A percentile compares a stretch with the other conserved stretches of the same genome.
phyloP scores from a whole-genome alignment of 139 green algal species.

The Tetratostichococcus sp. region DNA sequence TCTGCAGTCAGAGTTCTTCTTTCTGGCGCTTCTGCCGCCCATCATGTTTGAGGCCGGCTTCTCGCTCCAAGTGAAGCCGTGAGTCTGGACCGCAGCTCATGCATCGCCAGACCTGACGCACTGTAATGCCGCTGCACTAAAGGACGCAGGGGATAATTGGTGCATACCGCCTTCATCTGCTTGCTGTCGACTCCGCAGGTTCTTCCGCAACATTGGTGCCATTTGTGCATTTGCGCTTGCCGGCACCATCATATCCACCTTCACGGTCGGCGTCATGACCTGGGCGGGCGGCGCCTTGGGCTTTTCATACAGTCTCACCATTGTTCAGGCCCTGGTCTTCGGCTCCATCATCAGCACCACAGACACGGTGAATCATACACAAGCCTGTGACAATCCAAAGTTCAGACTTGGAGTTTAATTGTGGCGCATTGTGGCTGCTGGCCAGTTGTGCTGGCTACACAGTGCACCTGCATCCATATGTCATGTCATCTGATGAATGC shows the following conservation, averaged over 20 bases:
- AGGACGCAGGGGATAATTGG: too few relatives aligned
- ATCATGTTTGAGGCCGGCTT: conserved; percentile 85
- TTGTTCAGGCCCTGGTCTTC: conserved; percentile 45
- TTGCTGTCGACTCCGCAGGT: conserved; percentile 19
- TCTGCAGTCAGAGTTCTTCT: conserved; percentile 60
- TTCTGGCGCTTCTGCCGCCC: conserved; percentile 69
- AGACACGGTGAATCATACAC: conserved; percentile 33
- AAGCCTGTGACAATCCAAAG: too few relatives aligned
- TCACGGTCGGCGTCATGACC: conserved; percentile 7
- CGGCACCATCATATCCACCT: conserved; percentile 46
- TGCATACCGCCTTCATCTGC: background rate
- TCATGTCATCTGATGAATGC: too few relatives aligned
- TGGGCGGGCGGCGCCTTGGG: conserved; percentile 32
- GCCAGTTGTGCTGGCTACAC: too few relatives aligned
- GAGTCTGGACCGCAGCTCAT: background rate
- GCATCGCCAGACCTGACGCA: too few relatives aligned
- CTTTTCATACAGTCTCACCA: conserved; percentile 30
- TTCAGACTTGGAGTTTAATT: too few relatives aligned
- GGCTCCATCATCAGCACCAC: conserved; percentile 56
- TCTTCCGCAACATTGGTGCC: conserved; percentile 45
- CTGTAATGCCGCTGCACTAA: too few relatives aligned
- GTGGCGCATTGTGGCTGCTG: too few relatives aligned
- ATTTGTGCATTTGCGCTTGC: conserved; percentile 44
- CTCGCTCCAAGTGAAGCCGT: conserved; percentile 42
- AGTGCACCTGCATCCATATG: too few relatives aligned